A percentile compares a stretch with the other conserved stretches of the same genome.
phyloP scores from a whole-genome alignment of 139 green algal genomes.

The Chlamydomonas sphaeroides region DNA sequence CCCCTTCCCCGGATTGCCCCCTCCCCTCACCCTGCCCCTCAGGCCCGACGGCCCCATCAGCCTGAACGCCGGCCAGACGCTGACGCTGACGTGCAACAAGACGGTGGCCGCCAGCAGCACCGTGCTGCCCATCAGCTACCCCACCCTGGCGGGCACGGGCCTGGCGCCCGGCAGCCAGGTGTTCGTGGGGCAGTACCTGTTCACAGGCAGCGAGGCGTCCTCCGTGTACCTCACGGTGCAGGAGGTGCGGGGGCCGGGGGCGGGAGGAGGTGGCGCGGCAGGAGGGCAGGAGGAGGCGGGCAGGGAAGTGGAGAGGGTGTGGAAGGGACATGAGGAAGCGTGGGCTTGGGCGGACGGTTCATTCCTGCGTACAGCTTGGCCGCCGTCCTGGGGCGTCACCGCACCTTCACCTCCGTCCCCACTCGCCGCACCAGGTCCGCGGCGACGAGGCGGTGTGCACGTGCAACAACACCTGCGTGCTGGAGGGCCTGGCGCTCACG shows the following conservation, averaged over 20 bases:
- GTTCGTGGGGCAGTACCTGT: slow-evolving; percentile 79
- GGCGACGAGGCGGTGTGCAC: slow-evolving; percentile 66
- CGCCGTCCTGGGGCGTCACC: too few species aligned
- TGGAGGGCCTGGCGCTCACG: slow-evolving; percentile 85
- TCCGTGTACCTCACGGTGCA: slow-evolving; percentile 76
- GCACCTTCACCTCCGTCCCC: too few species aligned
- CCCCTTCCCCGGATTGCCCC: too few species aligned
- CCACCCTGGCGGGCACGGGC: slow-evolving; percentile 55
- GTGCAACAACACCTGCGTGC: slow-evolving; percentile 70
- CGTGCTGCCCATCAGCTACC: slow-evolving; percentile 70
- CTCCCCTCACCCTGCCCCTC: not conserved
- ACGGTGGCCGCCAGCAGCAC: slow-evolving; percentile 43
- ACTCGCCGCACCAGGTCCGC: slow-evolving; percentile 36
- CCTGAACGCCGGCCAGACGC: slow-evolving; percentile 65
- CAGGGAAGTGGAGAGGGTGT: not conserved
- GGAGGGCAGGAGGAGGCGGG: not conserved
- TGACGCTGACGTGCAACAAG: slow-evolving; percentile 71
- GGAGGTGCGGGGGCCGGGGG: slow-evolving; percentile 33
- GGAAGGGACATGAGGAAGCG: too few species aligned
- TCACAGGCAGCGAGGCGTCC: slow-evolving; percentile 64
- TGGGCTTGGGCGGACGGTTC: too few species aligned
- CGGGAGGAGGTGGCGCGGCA: not conserved
- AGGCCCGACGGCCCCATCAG: slow-evolving; percentile 63
- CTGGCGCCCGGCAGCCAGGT: slow-evolving; percentile 68
- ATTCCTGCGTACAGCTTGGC: too few species aligned